Evolutionary conservation across 202 grass and related monocot genomes (phyloP), one percentile per base, ranked within the genome.

Genomic region (Carex sylvatica): DNA sequence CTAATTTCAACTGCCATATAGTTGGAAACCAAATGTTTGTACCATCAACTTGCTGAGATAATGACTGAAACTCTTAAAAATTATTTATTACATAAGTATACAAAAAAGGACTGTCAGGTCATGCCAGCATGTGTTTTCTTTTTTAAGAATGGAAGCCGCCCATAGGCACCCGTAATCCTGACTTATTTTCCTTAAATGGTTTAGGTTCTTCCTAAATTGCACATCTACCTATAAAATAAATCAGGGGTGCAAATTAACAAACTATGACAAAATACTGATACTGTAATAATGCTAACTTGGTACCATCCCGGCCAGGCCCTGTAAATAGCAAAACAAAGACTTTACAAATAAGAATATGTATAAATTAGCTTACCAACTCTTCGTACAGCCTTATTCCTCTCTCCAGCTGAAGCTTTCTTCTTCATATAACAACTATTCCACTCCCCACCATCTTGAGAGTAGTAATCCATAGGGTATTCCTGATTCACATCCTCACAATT

Each of bases 351-450:
- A 70, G 8, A 56, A 35, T 6, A 18, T 31, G 24, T 35, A 59
- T 8, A 53, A 8, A 58, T 59, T 16, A 77, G 51, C 35, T 87
- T 95, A 98, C 95, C 88, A 52, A 86, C 69, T 46, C 67, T 86
- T 70, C 78, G 63, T 14, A 71, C 60, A 0, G 85, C 53, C 60
- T 80, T 93, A 35, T 77, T 77, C 63, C 82, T 91, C 35, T 89
- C 88, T 13, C 87, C 83, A 80, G 70, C 59, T 40, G 83, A 82
- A 47, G 84, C 49, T 26, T 85, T 61, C 87, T 89, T 94, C 86
- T 93, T 98, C 86, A 95, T 90, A 65, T 98, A 98, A 83, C 88
- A 91, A 80, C 92, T 87, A 76, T 95, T 95, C 95, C 95, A 98
- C 31, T 98, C 91, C 38, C 95, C 92, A 65, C 95, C 95, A 31